These are phyloP conservation scores for Penicillium sp. DNA, from an alignment of 2,329 filamentous ascomycete species.

Conservation along the genomic window DNA sequence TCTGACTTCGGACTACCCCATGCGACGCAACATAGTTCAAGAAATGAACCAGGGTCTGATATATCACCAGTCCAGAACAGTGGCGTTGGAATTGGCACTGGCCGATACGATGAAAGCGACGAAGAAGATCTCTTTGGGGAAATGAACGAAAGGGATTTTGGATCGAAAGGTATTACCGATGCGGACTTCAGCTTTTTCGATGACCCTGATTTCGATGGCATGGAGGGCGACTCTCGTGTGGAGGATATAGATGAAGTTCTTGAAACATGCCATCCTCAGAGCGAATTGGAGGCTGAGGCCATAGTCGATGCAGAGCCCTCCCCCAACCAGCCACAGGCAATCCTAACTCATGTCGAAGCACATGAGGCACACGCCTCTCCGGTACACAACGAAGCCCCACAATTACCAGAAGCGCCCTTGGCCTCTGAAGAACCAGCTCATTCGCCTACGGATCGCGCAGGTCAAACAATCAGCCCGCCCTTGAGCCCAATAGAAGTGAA, in stretches of 20 bases:
- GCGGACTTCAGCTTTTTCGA: slow-evolving; percentile 66
- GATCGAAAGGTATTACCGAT: slow-evolving; percentile 56
- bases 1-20: slow-evolving; percentile 23
- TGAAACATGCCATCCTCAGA: slow-evolving; percentile 11
- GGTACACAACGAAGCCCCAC: background rate
- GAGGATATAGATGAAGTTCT: slow-evolving; percentile 15
- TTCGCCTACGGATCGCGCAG: slow-evolving; percentile 17
- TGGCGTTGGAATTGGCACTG: slow-evolving; percentile 34
- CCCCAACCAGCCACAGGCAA: background rate
- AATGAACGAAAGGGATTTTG: slow-evolving; percentile 54
- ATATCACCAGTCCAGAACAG: slow-evolving; percentile 16
- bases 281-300: slow-evolving; percentile 13
- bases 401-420: slow-evolving; percentile 4
- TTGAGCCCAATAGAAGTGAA: slow-evolving; percentile 42
- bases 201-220: slow-evolving; percentile 43
- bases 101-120: slow-evolving; percentile 41
- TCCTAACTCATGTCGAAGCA: background rate
- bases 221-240: slow-evolving; percentile 15
- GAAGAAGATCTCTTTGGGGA: slow-evolving; percentile 60
- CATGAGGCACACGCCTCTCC: background rate
- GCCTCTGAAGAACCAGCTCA: slow-evolving; percentile 1
- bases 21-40: slow-evolving; percentile 11
- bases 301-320: slow-evolving; percentile 5
- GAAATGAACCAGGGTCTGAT: slow-evolving; percentile 19
- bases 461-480: slow-evolving; percentile 38